Evolutionary conservation across 345 rosid genomes (phyloP).

Genomic region (Salix dunnii): DNA sequence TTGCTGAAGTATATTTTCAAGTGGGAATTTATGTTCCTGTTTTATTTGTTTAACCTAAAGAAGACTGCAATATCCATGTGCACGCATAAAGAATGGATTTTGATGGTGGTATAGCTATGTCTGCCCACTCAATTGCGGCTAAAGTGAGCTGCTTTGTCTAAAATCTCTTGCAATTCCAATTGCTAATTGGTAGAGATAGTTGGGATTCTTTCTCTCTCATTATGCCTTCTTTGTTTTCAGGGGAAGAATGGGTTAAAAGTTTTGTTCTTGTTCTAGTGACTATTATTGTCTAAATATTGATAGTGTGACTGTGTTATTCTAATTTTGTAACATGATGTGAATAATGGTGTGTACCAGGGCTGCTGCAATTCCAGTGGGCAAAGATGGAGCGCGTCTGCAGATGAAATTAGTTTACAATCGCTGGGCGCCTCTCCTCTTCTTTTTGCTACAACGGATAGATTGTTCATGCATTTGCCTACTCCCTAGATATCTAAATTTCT

Average conservation of each 20-base stretch:
- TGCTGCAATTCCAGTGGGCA: slow-evolving; percentile 77
- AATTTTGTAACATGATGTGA: neutral
- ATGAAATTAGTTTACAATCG: slow-evolving; percentile 87
- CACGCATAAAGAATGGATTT: neutral
- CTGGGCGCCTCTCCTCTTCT: slow-evolving; percentile 73
- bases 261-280: neutral
- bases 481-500: slow-evolving; percentile 77
- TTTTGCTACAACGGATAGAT: slow-evolving; percentile 81
- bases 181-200: neutral
- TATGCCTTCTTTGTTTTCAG: neutral
- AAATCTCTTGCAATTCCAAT: neutral
- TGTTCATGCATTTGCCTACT: slow-evolving; percentile 71
- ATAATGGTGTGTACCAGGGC: slow-evolving; percentile 46
- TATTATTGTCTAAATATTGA: neutral
- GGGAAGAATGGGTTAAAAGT: neutral
- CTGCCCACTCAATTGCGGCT: neutral
- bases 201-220: neutral
- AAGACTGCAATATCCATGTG: neutral
- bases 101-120: slow-evolving; percentile 3
- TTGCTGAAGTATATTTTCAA: neutral
- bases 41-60: neutral
- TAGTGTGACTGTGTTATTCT: neutral
- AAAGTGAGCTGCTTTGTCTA: slow-evolving; percentile 5
- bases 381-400: slow-evolving; percentile 65
- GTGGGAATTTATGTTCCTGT: neutral